Evolutionary conservation across 1,139 yeast genomes (phyloP), one percentile per base, ranked within the genome.

Genomic region (Yamadazyma triangularis): DNA sequence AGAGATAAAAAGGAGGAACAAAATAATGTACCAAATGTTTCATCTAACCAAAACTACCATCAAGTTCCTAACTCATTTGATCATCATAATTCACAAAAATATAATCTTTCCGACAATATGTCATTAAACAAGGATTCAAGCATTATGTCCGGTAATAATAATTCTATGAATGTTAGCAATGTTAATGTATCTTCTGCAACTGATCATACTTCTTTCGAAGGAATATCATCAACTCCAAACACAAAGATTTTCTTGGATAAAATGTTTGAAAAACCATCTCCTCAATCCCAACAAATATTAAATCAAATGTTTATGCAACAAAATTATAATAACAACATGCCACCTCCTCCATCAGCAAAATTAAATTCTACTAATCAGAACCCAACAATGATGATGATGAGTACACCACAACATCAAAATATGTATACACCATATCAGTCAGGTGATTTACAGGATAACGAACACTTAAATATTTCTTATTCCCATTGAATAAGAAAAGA

Each of bases 351-450:
- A 30, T 23, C 24, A 15, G 10, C 24, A 9, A 20, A 22, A 18
- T 4, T 23, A 25, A 6, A 11, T n/a, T 5, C 22, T n/a, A 21
- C 8, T 8, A 4, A 7, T 8, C 12, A 13, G 5, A 25, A 19
- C 11, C 9, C 20, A 6, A 45, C 50, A 51, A 53, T 58, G 56
- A 59, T 62, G 64, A 56, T 60, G 58, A 65, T 66, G 70, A 65
- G 72, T 32, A 65, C 73, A 2, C 72, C 73, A 5, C 71, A 61
- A 35, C 72, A 62, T 41, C 60, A 48, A 21, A 45, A 42, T 34
- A 39, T 45, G 27, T 51, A 43, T 39, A 39, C 40, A 24, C 44
- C 8, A 7, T 18, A 18, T 18, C 20, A 18, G 9, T 18, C 20
- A 6, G 9, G 9, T 18, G 20, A 18, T 18, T 6, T 9, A 7